Evolutionary conservation across 1,284 basidiomycete species (phyloP), one percentile per base, ranked within the genome.

Genomic region (Austroboletus niveus): DNA sequence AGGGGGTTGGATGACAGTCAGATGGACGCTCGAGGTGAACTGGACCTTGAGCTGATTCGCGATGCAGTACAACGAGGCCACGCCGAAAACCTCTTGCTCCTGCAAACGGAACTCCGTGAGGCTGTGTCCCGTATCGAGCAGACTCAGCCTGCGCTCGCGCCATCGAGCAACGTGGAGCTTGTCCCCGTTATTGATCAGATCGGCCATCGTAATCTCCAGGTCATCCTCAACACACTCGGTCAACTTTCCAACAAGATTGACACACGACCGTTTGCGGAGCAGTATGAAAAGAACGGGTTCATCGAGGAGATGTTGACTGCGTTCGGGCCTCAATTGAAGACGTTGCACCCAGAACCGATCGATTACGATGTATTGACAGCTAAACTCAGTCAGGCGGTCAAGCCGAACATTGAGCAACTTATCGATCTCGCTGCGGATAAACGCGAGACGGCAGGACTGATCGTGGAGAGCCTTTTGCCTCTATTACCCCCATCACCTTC

Each of bases 361-460:
- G 88, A 92, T 63, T 88, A 92, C 60, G 87, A 91, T 40, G 75
- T 77, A 55, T 73, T 92, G 52, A 92, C 89, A 1, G 73, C 72
- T 34, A 81, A 82, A 58, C 79, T 92, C 14, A 79, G 85, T 14
- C 87, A 92, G 66, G 87, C 89, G 1, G 89, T 92, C 61, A 92
- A 92, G 62, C 89, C 90, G 8, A 87, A 92, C 60, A 91, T 92
- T 22, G 80, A 85, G 2, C 89, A 92, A 60, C 81, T 92, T 55
- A 92, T 92, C 56, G 89, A 92, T 64, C 78, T 92, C 45, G 84
- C 89, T 17, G 89, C 87, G 0, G 89, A 92, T 64, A 92, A 92
- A 65, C 79, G 86, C 34, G 89, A 92, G 69, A 92, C 89, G 7
- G 89, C 89, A 4, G 77, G 78, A 9, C 77, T 92, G 42, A 92